Base-by-base conservation (phyloP, 2,329 filamentous ascomycete genomes). In the Aspergillus tanneri region DNA sequence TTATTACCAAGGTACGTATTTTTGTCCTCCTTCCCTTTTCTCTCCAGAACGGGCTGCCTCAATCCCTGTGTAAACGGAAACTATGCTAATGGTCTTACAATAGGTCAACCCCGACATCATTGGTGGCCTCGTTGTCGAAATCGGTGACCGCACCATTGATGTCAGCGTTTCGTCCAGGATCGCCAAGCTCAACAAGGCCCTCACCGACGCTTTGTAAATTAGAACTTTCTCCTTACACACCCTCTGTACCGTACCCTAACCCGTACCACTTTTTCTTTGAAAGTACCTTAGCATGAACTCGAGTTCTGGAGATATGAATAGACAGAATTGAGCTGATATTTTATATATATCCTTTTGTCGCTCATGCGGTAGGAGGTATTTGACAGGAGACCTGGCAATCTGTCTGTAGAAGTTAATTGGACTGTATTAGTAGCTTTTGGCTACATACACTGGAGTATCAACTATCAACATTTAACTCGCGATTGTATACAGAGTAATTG, bases 171-270 rank as follows among this genome's bases (percentile, higher is more conserved):
- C 92, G 41, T 81, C 88, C 72, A 95, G 92, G 83, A 87, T 99
- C 75, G 83, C 88, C 73, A 95, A 90, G 85, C 89, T 99, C 84
- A 99, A 99, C 89, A 99, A 97, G 87, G 86, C 96, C 72, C 87
- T 99, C 71, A 91, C 83, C 64, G 93, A 99, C 77, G 82, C 87
- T 75, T 81, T 99, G 88, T 99, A 96, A 88, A 90, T 73, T 69
- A 62, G 59, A 61, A 59, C 58, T 59, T 21, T 38, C 19, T 22
- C n/a, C 40, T 42, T 44, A 40, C 27, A 40, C 28, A 30, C 46
- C 41, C 43, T 47, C 30, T 18, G 30, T 34, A 34, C 30, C 30
- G 24, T 16, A 27, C 19, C 22, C 23, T 27, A 16, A 32, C 36
- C 19, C 25, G 6, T 27, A 14, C 32, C 28, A 44, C 25, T 24